Conservation (phyloP, 768 basidiomycete genomes). For the Boletus vinaceobasis region DNA sequence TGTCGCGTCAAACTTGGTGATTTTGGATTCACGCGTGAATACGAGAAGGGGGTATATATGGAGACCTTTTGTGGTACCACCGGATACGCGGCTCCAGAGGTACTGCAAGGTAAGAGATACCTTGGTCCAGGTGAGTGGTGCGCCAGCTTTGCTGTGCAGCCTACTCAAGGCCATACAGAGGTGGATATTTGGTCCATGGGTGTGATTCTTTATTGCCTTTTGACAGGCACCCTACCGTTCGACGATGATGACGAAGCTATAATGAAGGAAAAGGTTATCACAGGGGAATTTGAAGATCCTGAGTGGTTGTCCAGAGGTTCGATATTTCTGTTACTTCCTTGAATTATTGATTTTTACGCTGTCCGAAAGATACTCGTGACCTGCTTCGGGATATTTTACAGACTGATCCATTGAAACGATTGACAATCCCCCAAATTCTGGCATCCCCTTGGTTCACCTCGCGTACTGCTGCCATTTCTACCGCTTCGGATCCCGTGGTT, state of each 20-base stretch:
- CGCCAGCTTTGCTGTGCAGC: not conserved
- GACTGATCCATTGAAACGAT: conserved; percentile 70
- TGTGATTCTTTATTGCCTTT: conserved; percentile 83
- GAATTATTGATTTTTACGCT: conserved; percentile 3
- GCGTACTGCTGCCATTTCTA: conserved; percentile 7
- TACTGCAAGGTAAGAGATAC: conserved; percentile 85
- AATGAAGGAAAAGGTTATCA: conserved; percentile 82
- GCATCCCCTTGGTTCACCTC: conserved; percentile 81
- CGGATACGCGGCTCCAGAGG: conserved; percentile 90
- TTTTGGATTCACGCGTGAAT: conserved; percentile 93
- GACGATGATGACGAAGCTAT: conserved; percentile 83
- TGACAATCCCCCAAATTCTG: conserved; percentile 81
- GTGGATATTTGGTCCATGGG: conserved; percentile 96
- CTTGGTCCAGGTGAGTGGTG: conserved; percentile 71
- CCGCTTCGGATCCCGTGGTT: conserved; percentile 10
- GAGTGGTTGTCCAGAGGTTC: conserved; percentile 85
- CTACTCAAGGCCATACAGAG: conserved; percentile 48
- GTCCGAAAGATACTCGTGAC: conserved; percentile 70
- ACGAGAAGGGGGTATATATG: conserved; percentile 70
- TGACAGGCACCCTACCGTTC: conserved; percentile 87
- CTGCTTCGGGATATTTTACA: conserved; percentile 75
- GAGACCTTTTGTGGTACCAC: conserved; percentile 97
- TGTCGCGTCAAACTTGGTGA: conserved; percentile 92
- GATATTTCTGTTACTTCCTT: conserved; percentile 17
- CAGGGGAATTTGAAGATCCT: conserved; percentile 87